Percentiles rank a stretch among this genome's conserved stretches.
Conservation (phyloP, 345 rosid species). For the Euphorbia pulcherrima region DNA sequence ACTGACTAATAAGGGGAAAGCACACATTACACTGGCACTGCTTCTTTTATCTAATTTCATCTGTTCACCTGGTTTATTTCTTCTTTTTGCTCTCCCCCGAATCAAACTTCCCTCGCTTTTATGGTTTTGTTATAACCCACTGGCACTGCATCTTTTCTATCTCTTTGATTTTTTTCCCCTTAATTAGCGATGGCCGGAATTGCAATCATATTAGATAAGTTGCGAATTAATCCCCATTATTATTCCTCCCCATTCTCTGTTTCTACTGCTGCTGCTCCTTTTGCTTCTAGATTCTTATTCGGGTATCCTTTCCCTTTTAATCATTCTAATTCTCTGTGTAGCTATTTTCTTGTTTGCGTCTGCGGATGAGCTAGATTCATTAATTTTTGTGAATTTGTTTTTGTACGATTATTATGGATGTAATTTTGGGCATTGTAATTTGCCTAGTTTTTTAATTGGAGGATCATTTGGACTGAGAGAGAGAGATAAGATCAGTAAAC, state of each 20-base stretch:
- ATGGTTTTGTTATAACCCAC: not conserved
- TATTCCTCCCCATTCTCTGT: slow-evolving; percentile 53
- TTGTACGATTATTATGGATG: not conserved
- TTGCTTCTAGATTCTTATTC: slow-evolving; percentile 71
- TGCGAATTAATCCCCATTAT: slow-evolving; percentile 56
- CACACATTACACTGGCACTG: no score
- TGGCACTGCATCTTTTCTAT: not conserved
- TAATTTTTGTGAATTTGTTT: not conserved
- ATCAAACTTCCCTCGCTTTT: not conserved
- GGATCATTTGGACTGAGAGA: no score
- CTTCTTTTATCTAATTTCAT: no score
- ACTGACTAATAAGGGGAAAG: no score
- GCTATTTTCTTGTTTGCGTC: not conserved
- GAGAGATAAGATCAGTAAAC: no score
- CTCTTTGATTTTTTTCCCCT: not conserved
- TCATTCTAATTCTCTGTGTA: no score
- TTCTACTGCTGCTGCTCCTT: slow-evolving; percentile 57
- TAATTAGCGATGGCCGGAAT: slow-evolving; percentile 67
- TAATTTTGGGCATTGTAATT: not conserved
- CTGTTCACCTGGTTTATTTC: no score
- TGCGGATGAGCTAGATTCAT: not conserved
- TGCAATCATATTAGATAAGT: slow-evolving; percentile 68
- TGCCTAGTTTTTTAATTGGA: no score
- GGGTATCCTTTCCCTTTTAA: slow-evolving; percentile 52
- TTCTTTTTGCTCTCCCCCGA: no score